Conservation (phyloP, 495 filamentous ascomycete genomes). For the Penicillium cataractarum region DNA sequence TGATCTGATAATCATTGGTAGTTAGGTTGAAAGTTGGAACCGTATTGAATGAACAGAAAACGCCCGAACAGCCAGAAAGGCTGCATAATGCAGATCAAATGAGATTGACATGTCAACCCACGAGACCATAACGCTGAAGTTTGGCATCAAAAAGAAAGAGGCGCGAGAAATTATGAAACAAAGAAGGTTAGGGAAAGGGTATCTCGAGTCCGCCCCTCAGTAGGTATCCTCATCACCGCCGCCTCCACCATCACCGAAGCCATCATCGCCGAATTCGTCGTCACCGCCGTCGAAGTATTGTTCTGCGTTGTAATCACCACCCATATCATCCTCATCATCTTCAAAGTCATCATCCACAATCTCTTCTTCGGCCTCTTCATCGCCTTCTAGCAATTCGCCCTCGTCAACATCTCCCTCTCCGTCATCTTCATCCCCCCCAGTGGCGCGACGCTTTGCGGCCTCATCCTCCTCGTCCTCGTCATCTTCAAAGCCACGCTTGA, state of each 20-base stretch:
- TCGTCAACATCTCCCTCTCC: slow-evolving; percentile 40
- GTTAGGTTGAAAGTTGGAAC: not conserved
- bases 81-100: slow-evolving; percentile 15
- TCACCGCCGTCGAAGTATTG: slow-evolving; percentile 68
- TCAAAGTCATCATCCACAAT: slow-evolving; percentile 60
- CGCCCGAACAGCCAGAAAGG: slow-evolving; percentile 2
- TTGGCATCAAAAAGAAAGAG: slow-evolving; percentile 9
- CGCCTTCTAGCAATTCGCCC: slow-evolving; percentile 43
- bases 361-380: slow-evolving; percentile 54
- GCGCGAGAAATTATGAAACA: slow-evolving; percentile 13
- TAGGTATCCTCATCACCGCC: slow-evolving; percentile 56
- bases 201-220: slow-evolving; percentile 39
- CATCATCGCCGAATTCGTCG: slow-evolving; percentile 58
- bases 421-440: slow-evolving; percentile 40
- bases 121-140: slow-evolving; percentile 18
- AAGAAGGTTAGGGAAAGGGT: slow-evolving; percentile 33
- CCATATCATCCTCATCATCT: slow-evolving; percentile 60
- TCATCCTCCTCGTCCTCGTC: slow-evolving; percentile 49
- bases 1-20: not conserved
- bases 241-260: slow-evolving; percentile 52
- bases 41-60: not conserved
- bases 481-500: slow-evolving; percentile 51
- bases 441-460: slow-evolving; percentile 29
- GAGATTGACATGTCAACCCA: slow-evolving; percentile 10
- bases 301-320: slow-evolving; percentile 65